phyloP scores from a whole-genome alignment of 768 basidiomycete genomes.

The Rhizopogon salebrosus region DNA sequence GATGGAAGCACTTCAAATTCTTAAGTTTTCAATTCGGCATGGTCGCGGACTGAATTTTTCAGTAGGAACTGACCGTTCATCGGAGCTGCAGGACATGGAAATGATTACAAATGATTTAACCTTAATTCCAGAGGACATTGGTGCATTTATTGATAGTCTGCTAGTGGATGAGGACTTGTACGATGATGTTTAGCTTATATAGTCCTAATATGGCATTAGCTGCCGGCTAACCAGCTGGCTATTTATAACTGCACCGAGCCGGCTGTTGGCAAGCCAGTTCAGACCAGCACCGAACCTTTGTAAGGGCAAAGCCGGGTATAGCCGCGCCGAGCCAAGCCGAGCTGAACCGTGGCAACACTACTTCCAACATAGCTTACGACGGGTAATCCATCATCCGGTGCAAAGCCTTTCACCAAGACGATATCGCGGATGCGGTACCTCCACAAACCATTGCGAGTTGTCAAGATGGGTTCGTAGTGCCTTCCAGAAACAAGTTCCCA shows the following conservation, averaged over 20 bases:
- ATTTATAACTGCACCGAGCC: not conserved
- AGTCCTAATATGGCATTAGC: not conserved
- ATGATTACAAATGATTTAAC: not conserved
- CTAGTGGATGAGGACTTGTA: not conserved
- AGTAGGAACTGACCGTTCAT: not conserved
- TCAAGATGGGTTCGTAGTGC: slow-evolving; percentile 6
- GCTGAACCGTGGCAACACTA: not conserved
- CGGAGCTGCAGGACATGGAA: not conserved
- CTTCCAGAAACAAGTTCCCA: slow-evolving; percentile 3
- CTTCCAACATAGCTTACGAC: not conserved
- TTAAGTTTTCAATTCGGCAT: not conserved
- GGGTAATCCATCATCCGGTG: slow-evolving; percentile 4
- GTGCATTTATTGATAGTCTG: not conserved
- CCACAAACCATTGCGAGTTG: slow-evolving; percentile 5
- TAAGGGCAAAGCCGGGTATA: not conserved
- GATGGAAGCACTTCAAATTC: slow-evolving; percentile 4
- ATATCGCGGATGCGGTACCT: slow-evolving; percentile 6
- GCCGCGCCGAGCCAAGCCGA: not conserved
- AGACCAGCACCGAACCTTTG: not conserved
- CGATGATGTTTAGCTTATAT: not conserved
- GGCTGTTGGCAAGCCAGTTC: not conserved
- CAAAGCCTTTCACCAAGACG: slow-evolving; percentile 5
- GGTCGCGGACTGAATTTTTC: not conserved
- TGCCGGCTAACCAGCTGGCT: not conserved
- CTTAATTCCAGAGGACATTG: not conserved